Conservation (phyloP, 768 basidiomycete species). For the Leucogyrophana mollusca region DNA sequence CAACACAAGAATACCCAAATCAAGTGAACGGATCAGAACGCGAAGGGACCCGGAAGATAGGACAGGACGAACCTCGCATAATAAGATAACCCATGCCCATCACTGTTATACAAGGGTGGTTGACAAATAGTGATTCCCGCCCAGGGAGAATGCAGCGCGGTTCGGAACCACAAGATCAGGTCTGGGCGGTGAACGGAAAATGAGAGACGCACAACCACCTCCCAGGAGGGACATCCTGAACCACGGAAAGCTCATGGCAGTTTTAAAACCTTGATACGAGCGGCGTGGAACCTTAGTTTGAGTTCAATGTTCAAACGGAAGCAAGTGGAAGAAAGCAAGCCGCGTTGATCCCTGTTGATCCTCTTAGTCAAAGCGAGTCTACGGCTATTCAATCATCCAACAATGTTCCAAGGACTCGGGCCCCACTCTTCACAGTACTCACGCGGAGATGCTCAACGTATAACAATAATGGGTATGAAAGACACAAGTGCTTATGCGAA, state of each 20-base stretch:
- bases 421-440: too few species aligned
- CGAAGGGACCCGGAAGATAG: slow-evolving; percentile 5
- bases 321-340: too few species aligned
- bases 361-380: too few species aligned
- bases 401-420: too few species aligned
- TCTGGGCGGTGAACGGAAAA: background rate
- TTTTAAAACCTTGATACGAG: too few species aligned
- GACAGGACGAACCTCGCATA: slow-evolving; percentile 52
- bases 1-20: slow-evolving; percentile 3
- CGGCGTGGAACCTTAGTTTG: too few species aligned
- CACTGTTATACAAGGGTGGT: slow-evolving; percentile 34
- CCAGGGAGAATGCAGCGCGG: background rate
- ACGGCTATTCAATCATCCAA: too few species aligned
- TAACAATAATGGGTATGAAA: too few species aligned
- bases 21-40: slow-evolving; percentile 10
- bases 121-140: background rate
- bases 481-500: too few species aligned
- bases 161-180: slow-evolving; percentile 6
- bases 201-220: slow-evolving; percentile 42
- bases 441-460: too few species aligned
- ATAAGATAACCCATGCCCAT: slow-evolving; percentile 54
- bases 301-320: too few species aligned
- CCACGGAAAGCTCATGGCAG: slow-evolving; percentile 56
- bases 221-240: slow-evolving; percentile 47
- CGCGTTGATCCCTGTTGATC: too few species aligned